These are phyloP conservation scores for Pseudogymnoascus sp. DNA, from an alignment of 2,329 filamentous ascomycete species.

Conservation along the genomic window DNA sequence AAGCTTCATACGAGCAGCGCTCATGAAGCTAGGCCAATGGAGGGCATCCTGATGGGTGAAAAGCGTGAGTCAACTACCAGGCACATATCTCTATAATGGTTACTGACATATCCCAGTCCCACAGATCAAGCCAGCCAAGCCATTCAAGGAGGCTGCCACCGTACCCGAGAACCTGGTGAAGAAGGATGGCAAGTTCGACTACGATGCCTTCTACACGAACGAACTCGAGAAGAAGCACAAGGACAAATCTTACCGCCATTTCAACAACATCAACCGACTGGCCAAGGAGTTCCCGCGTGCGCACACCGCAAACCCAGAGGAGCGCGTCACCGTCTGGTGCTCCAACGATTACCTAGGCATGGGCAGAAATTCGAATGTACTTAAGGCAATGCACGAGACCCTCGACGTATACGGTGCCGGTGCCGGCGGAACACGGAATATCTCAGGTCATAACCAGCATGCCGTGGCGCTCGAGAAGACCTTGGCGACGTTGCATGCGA, in stretches of 20 bases:
- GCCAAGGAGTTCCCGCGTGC: constrained; percentile 94
- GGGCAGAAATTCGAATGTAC: constrained; percentile 81
- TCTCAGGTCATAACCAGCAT: constrained; percentile 95
- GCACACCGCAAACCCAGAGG: constrained; percentile 76
- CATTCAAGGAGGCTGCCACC: constrained; percentile 19
- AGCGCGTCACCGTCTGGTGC: constrained; percentile 96
- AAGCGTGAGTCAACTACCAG: constrained; percentile 38
- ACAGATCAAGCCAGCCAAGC: constrained; percentile 21
- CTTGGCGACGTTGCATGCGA: constrained; percentile 80
- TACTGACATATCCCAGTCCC: constrained; percentile 31
- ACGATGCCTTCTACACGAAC: constrained; percentile 77
- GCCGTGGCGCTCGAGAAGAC: constrained; percentile 78
- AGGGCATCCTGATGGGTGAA: constrained; percentile 47
- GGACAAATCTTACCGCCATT: constrained; percentile 99
- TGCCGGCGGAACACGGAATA: constrained; percentile 92
- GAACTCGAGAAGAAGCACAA: constrained; percentile 98
- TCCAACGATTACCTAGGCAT: constrained; percentile 99
- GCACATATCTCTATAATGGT: not conserved
- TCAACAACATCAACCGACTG: constrained; percentile 99
- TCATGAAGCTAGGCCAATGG: constrained; percentile 73
- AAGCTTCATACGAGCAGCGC: constrained; percentile 74
- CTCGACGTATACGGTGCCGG: constrained; percentile 92
- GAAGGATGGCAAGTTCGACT: constrained; percentile 67
- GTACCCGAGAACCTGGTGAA: constrained; percentile 17
- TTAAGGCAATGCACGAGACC: constrained; percentile 90